Base-by-base conservation (phyloP, 2,329 filamentous ascomycete genomes). In the Diaporthe australafricana region DNA sequence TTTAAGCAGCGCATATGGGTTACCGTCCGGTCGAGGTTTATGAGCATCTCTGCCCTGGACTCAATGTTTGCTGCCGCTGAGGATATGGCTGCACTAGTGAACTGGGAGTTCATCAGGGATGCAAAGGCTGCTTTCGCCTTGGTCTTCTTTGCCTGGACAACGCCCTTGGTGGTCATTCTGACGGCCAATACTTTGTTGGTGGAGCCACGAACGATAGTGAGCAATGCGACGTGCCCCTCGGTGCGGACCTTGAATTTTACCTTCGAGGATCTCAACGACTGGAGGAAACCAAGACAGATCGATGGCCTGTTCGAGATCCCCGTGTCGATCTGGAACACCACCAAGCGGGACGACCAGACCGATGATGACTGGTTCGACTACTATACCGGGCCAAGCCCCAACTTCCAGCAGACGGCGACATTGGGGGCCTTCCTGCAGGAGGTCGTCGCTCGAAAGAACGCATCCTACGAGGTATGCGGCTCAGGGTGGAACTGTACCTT, bases 21-120 rank as follows among this genome's bases (percentile, higher is more conserved):
- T 38, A 77, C 77, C 16, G 77, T 77, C 17, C 72, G 77, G 38
- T 76, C 74, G 45, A 70, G 77, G 2, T 56, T 77, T 20, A 71
- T 79, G 76, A 76, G 70, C 45, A 74, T 79, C 22, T 74, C 62
- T 5, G 77, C 76, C 5, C 67, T 83, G 45, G 81, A 82, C 72
- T 79, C 80, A 9, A 72, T 83, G 62, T 83, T 83, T 67, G 77
- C 79, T 0, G 89, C 84, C 9, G 75, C 77, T 2, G 76, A 77
- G 35, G 74, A 77, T 56, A 63, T 77, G 32, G 32, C 72, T 12
- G 87, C 88, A 83, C 90, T 90, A 74, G 89, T 90, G 89, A 55
- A 91, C 76, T 67, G 82, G 83, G 75, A 76, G 73, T 75, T 80
- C 40, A 62, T 75, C 7, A 71, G 55, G 25, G 72, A 71, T 32